These are phyloP conservation scores for Juglanconis sp. DNA, from an alignment of 2,329 filamentous ascomycete genomes.

Conservation along the genomic window DNA sequence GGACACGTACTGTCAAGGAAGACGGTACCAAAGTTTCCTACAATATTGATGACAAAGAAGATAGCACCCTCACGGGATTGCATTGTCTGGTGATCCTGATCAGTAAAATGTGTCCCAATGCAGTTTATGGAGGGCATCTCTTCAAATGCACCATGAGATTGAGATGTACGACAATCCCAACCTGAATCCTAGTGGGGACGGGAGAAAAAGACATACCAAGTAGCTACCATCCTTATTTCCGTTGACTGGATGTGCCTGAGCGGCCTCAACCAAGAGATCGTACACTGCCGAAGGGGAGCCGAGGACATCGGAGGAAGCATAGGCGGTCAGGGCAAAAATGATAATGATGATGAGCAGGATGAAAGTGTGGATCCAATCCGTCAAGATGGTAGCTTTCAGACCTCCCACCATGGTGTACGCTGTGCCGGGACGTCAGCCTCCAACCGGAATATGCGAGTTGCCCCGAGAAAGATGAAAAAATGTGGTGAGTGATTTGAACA, in stretches of 20 bases:
- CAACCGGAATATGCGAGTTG: not conserved
- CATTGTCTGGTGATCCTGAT: constrained; percentile 59
- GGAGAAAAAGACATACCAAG: constrained; percentile 34
- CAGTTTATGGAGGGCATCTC: too few relatives aligned
- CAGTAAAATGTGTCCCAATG: not conserved
- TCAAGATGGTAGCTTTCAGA: constrained; percentile 84
- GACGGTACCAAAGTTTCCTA: constrained; percentile 80
- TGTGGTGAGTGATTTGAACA: not conserved
- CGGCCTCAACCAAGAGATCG: constrained; percentile 69
- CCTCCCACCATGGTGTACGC: constrained; percentile 75
- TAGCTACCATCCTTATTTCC: constrained; percentile 82
- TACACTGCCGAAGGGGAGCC: constrained; percentile 77
- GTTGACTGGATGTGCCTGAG: constrained; percentile 66
- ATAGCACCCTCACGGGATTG: constrained; percentile 74
- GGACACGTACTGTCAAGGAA: constrained; percentile 55
- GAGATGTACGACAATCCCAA: too few relatives aligned
- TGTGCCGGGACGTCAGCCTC: not conserved
- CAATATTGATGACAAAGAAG: constrained; percentile 86
- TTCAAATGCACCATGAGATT: too few relatives aligned
- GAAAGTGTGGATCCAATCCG: constrained; percentile 84
- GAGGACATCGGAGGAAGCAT: constrained; percentile 67
- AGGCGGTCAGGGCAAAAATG: constrained; percentile 78
- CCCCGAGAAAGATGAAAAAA: too few relatives aligned
- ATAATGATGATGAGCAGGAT: constrained; percentile 81
- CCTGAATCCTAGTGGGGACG: not conserved